Evolutionary conservation across 148 eudicot species (phyloP), one percentile per base, ranked within the genome.

Genomic region (Silene uniflora): DNA sequence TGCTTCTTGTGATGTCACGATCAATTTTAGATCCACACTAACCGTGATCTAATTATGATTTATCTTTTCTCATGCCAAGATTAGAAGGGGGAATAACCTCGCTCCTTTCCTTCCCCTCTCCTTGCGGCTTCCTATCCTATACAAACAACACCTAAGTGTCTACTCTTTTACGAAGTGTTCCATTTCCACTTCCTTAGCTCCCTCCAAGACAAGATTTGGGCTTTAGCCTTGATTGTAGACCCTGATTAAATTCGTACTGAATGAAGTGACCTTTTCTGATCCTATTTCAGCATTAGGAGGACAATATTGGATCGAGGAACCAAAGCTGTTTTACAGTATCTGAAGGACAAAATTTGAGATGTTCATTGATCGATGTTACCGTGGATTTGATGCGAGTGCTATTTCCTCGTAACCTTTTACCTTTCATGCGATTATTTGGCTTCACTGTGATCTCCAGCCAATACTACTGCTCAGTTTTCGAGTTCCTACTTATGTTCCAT

Each of bases 231-330:
- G 23, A 49, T 49, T 59, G 24, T n/a, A 19, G 14, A 61, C 29
- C 6, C 52, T 11, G 49, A 9, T 52, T 47, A 25, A 22, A 3
- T 62, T 2, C 11, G 10, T 59, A 16, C 14, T 32, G 21, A 72
- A 21, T 3, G 16, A 4, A 1, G 22, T 61, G 23, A 54, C 14
- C 10, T 6, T 23, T 47, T 21, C 35, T 29, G 4, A 47, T 25
- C 17, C 19, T 58, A 23, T 74, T 66, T 73, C 89, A 95, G 98
- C 86, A 95, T 95, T 62, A 87, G 99, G 79, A 92, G 99, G 87
- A 39, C 97, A 10, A 92, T 95, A 65, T 73, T 95, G 87, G 96
- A 92, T 55, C 84, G 96, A 39, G 99, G 99, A 69, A 95, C 99
- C 73, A 95, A 95, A 88, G 93, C 87, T 61, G 75, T 94, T 74